Conservation (phyloP, 345 rosid genomes). For the Raphanus raphanistrum region DNA sequence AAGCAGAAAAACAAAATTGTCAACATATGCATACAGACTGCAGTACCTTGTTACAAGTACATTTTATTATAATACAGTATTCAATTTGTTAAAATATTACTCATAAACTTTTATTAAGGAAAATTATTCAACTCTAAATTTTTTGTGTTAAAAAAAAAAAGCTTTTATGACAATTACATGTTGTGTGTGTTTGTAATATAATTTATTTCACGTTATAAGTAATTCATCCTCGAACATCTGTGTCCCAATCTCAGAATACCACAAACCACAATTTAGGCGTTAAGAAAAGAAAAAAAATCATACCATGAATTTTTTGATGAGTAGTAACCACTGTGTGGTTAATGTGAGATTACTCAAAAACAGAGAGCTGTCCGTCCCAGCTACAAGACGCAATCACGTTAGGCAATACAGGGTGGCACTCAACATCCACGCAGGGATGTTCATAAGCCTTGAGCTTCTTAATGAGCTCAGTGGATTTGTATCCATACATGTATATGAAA, state of each 20-base stretch:
- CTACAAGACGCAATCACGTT: conserved; percentile 71
- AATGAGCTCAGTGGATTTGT: conserved; percentile 50
- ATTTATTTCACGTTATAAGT: neutral
- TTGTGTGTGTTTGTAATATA: too few relatives aligned
- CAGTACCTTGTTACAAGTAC: too few relatives aligned
- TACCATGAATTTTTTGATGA: neutral
- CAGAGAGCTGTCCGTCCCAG: conserved; percentile 52
- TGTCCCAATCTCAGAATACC: neutral
- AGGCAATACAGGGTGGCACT: conserved; percentile 62
- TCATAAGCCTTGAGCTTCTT: conserved; percentile 64
- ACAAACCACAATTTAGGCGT: too few relatives aligned
- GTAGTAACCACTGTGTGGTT: neutral
- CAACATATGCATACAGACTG: too few relatives aligned
- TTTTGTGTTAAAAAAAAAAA: too few relatives aligned
- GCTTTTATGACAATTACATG: too few relatives aligned
- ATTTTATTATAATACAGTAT: too few relatives aligned
- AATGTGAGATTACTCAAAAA: conserved; percentile 4
- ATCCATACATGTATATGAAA: conserved; percentile 56
- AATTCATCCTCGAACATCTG: neutral
- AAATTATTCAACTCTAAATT: too few relatives aligned
- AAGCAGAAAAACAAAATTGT: too few relatives aligned
- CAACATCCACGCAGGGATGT: conserved; percentile 67
- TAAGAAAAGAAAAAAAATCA: too few relatives aligned
- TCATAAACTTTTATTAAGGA: too few relatives aligned
- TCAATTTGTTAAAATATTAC: too few relatives aligned